Evolutionary conservation across 106 monocot species (phyloP), one percentile per base, ranked within the genome.

Genomic region (Iris macrosiphon): DNA sequence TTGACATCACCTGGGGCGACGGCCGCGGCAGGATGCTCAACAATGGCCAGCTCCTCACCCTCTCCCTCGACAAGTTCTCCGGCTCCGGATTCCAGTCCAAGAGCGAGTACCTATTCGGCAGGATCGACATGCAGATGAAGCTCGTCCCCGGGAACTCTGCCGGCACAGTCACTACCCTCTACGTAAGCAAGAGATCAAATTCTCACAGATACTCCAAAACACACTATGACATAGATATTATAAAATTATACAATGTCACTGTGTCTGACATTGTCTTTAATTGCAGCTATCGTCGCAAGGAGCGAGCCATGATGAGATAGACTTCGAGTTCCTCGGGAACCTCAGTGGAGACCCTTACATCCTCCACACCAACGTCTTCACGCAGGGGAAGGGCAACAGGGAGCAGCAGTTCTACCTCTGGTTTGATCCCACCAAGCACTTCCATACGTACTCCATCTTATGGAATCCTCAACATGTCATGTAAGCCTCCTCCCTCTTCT

Each of bases 41-140:
- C 25, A 56, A 26, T 12, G 66, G 66, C 0, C 8, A 66, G 30
- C 56, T 56, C 20, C 66, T 66, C 9, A 66, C 30, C 22, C 40
- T 66, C n/a, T 66, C 66, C 7, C 45, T 66, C 3, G 66, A 66
- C 34, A 66, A 35, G 23, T 14, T 4, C 20, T 66, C 66, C 5
- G 66, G 66, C 54, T 66, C 66, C 25, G 66, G 66, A 0, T 66
- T 66, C 31, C 66, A 66, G 20, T 56, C 66, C 46, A 66, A 66
- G 56, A 21, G 56, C 23, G 55, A 66, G 35, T 66, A 56, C 33
- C 66, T 66, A 3, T 66, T 56, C 45, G 66, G 66, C 21, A 65
- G 45, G 45, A 55, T 65, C n/a, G 65, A 65, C 28, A 55, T 65
- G 65, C 65, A 65, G 32, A 26, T 65, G 31, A 65, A 65, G 44